Conservation (phyloP, 225 moss, liverwort and hornwort genomes). For the Physcomitrium patens region DNA sequence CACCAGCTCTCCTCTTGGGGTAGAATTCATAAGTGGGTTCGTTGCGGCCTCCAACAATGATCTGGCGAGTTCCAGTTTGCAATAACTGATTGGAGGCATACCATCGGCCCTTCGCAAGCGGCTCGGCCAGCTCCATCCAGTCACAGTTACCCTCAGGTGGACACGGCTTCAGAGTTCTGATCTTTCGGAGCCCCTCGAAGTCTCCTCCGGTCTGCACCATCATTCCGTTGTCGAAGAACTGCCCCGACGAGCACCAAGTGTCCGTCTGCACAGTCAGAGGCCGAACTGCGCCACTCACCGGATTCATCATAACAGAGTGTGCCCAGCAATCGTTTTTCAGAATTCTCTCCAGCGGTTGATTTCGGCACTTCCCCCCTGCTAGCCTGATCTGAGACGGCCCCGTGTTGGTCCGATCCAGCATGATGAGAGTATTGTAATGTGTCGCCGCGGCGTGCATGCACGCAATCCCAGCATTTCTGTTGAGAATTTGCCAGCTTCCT, state of each 20-base stretch:
- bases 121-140: conserved; percentile 26
- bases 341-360: conserved; percentile 20
- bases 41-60: conserved; percentile 32
- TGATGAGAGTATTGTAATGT: conserved; percentile 22
- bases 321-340: conserved; percentile 30
- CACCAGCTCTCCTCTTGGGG: conserved; percentile 19
- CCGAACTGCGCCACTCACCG: not conserved
- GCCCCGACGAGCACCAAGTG: conserved; percentile 40
- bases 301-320: conserved; percentile 35
- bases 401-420: conserved; percentile 39
- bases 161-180: conserved; percentile 27
- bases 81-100: conserved; percentile 36
- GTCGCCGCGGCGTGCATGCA: conserved; percentile 30
- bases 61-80: conserved; percentile 23
- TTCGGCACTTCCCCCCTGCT: conserved; percentile 21
- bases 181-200: conserved; percentile 4
- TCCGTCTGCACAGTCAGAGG: conserved; percentile 28
- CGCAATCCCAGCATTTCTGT: conserved; percentile 26
- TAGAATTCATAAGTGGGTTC: conserved; percentile 25
- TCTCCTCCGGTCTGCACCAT: no score
- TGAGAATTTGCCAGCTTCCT: conserved; percentile 29
- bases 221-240: conserved; percentile 12
- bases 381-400: conserved; percentile 32
- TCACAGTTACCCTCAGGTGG: conserved; percentile 21
- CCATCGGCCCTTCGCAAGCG: conserved; percentile 24